Percentiles rank a stretch among this genome's conserved stretches.
Evolutionary conservation across 2,329 filamentous ascomycete genomes (phyloP).

Genomic region (Scortechinia acanthostroma): DNA sequence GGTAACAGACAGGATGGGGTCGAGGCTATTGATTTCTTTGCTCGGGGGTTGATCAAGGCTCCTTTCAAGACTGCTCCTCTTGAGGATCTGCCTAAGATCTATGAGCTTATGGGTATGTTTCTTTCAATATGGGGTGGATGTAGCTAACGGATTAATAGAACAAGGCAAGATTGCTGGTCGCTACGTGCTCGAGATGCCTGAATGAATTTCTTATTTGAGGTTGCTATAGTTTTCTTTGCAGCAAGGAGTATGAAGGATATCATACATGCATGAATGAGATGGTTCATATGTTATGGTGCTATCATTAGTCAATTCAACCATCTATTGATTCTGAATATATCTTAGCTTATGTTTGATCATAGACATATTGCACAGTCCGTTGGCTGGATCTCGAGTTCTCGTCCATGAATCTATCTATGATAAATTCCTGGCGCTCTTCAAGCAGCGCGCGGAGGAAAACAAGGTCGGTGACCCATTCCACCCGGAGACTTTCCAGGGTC

Average conservation of each 20-base stretch:
- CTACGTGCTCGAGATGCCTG: constrained; percentile 71
- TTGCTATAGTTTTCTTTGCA: neutral
- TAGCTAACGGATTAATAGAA: constrained; percentile 24
- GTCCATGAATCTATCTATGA: constrained; percentile 62
- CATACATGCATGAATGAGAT: too few relatives aligned
- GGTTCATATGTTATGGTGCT: too few relatives aligned
- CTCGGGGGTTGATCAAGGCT: constrained; percentile 74
- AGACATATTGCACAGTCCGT: too few relatives aligned
- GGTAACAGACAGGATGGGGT: constrained; percentile 82
- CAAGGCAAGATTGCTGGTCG: constrained; percentile 68
- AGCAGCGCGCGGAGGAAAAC: constrained; percentile 49
- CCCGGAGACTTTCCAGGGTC: constrained; percentile 56
- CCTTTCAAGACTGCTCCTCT: constrained; percentile 82
- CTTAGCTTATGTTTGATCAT: too few relatives aligned
- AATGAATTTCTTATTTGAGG: constrained; percentile 35
- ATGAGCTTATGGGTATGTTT: constrained; percentile 53
- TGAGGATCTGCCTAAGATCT: constrained; percentile 74
- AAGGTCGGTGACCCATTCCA: constrained; percentile 58
- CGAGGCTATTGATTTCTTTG: constrained; percentile 87
- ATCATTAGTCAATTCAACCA: too few relatives aligned
- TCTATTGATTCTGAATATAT: too few relatives aligned
- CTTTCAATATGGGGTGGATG: constrained; percentile 12
- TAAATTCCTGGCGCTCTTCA: constrained; percentile 55
- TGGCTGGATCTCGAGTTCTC: constrained; percentile 55
- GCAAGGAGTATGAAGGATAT: neutral